A percentile compares a stretch with the other conserved stretches of the same genome.
Conservation (phyloP, 2,329 filamentous ascomycete genomes). For the Claviceps sp. region DNA sequence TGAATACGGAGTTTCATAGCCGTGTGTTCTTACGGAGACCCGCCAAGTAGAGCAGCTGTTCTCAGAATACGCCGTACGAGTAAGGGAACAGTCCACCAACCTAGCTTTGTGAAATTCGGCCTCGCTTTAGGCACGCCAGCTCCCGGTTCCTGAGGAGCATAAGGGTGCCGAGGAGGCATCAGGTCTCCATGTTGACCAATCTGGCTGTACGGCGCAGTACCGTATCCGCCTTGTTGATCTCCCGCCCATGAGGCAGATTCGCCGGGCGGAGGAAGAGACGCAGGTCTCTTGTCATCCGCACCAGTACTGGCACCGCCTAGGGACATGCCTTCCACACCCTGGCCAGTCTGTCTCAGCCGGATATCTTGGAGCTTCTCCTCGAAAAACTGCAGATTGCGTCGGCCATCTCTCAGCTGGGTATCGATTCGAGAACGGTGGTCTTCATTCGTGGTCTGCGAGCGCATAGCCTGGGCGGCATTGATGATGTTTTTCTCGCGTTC, state of each 20-base stretch:
- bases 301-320: constrained; percentile 29
- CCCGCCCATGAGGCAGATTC: constrained; percentile 42
- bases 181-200: constrained; percentile 54
- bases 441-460: constrained; percentile 88
- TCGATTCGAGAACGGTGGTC: constrained; percentile 82
- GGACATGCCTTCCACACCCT: constrained; percentile 54
- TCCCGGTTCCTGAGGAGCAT: constrained; percentile 52
- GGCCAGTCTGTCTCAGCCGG: constrained; percentile 63
- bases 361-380: constrained; percentile 84
- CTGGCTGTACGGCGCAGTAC: constrained; percentile 38
- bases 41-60: not conserved
- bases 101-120: constrained; percentile 91
- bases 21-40: not conserved
- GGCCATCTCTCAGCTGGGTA: constrained; percentile 84
- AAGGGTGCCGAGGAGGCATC: constrained; percentile 73
- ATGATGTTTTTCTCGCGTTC: constrained; percentile 93
- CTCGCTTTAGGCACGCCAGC: constrained; percentile 57
- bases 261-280: constrained; percentile 54
- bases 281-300: constrained; percentile 27
- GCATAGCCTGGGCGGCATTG: constrained; percentile 87
- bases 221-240: constrained; percentile 43
- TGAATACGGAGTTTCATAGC: not conserved
- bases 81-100: constrained; percentile 35
- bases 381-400: constrained; percentile 88
- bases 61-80: not conserved